Percentiles rank a stretch among this genome's conserved stretches.
Conservation (phyloP, 768 basidiomycete species). For the Lactifluus subvellereus region DNA sequence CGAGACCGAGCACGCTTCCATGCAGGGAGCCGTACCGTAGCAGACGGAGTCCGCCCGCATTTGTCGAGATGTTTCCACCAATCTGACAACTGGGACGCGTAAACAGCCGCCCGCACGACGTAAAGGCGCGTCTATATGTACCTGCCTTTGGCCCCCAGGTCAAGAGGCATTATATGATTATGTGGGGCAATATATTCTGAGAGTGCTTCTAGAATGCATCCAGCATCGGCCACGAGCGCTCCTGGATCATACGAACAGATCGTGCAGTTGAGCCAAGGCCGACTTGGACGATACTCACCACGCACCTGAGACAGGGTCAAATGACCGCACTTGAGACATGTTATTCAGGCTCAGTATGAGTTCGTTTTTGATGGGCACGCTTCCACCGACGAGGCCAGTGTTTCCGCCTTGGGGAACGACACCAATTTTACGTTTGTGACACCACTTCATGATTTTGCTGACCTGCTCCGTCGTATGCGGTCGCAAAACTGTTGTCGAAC, state of each 20-base stretch:
- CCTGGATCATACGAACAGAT: conserved; percentile 40
- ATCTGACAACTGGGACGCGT: conserved; percentile 77
- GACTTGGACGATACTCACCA: conserved; percentile 9
- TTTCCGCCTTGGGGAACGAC: conserved; percentile 98
- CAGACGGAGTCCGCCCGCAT: conserved; percentile 94
- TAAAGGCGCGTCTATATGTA: conserved; percentile 28
- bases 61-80: conserved; percentile 94
- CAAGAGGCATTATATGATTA: conserved; percentile 94
- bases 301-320: conserved; percentile 77
- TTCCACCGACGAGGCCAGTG: conserved; percentile 94
- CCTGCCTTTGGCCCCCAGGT: conserved; percentile 96
- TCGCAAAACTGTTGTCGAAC: conserved; percentile 77
- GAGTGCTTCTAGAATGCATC: conserved; percentile 85
- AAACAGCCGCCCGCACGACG: background rate
- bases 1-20: conserved; percentile 90
- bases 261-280: background rate
- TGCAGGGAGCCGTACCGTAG: conserved; percentile 93
- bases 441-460: conserved; percentile 81
- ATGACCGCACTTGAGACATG: conserved; percentile 75
- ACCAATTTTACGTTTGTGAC: conserved; percentile 73
- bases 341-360: conserved; percentile 78
- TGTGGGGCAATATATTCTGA: conserved; percentile 81
- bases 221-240: conserved; percentile 88
- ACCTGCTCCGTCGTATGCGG: conserved; percentile 87
- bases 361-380: conserved; percentile 85